Percentiles rank a stretch among this genome's conserved stretches.
Evolutionary conservation across 352 stramenopile genomes (phyloP).

Genomic region (Phytopythium chamaehyphon): DNA sequence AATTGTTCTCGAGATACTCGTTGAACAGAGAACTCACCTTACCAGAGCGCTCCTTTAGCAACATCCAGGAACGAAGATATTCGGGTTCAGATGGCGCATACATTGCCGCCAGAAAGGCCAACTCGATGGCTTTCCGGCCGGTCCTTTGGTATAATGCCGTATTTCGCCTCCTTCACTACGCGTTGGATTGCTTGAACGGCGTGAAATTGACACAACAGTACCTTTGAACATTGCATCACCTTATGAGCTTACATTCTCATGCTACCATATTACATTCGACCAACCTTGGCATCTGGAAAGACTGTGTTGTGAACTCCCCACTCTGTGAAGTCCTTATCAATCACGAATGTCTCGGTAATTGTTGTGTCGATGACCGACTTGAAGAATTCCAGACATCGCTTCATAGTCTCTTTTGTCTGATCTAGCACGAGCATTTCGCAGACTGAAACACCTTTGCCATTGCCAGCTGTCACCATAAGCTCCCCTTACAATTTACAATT

Average conservation of each 20-base stretch:
- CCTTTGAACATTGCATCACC: neutral
- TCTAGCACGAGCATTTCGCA: slow-evolving; percentile 16
- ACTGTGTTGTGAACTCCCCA: slow-evolving; percentile 6
- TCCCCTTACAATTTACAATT: slow-evolving; percentile 5
- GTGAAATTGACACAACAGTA: slow-evolving; percentile 19
- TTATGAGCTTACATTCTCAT: no score
- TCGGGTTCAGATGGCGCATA: neutral
- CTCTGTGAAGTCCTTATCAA: slow-evolving; percentile 25
- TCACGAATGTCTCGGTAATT: slow-evolving; percentile 13
- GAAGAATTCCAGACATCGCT: slow-evolving; percentile 7
- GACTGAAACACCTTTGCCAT: slow-evolving; percentile 15
- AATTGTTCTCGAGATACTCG: slow-evolving; percentile 1
- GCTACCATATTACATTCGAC: no score
- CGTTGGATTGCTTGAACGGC: slow-evolving; percentile 5
- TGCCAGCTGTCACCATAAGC: slow-evolving; percentile 11
- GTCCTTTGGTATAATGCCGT: neutral
- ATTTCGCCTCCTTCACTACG: neutral
- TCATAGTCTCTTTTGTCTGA: slow-evolving; percentile 16
- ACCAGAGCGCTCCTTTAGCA: neutral
- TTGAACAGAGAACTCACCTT: neutral
- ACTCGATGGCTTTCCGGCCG: neutral
- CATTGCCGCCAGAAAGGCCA: neutral
- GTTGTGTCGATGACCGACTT: neutral
- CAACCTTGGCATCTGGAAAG: slow-evolving; percentile 5
- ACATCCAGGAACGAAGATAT: neutral